phyloP scores from a whole-genome alignment of 768 basidiomycete species.

The Favolaschia claudopus region DNA sequence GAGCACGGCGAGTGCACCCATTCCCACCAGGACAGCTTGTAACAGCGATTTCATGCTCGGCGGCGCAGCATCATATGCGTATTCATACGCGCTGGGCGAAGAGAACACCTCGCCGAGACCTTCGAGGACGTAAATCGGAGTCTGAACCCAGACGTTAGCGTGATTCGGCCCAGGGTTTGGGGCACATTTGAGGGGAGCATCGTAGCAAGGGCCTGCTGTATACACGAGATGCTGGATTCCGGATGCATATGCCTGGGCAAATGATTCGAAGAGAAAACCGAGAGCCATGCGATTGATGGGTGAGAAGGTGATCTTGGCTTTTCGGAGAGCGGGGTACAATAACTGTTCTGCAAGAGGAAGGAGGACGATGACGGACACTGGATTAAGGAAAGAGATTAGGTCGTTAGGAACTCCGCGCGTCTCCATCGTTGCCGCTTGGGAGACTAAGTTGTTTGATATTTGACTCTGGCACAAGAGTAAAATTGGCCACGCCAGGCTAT shows the following conservation, averaged over 20 bases:
- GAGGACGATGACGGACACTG: constrained; percentile 8
- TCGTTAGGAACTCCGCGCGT: constrained; percentile 22
- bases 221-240: constrained; percentile 9
- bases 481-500: constrained; percentile 16
- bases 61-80: constrained; percentile 18
- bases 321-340: constrained; percentile 15
- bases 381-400: constrained; percentile 8
- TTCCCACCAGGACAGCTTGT: constrained; percentile 12
- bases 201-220: not conserved
- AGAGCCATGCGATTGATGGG: constrained; percentile 21
- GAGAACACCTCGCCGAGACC: constrained; percentile 24
- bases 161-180: not conserved
- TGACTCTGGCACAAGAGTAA: constrained; percentile 19
- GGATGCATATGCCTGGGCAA: constrained; percentile 14
- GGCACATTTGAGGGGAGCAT: constrained; percentile 4
- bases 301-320: constrained; percentile 14
- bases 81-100: constrained; percentile 16
- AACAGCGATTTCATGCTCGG: constrained; percentile 17
- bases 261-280: constrained; percentile 14
- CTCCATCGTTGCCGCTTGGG: constrained; percentile 18
- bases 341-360: constrained; percentile 9
- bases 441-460: constrained; percentile 12
- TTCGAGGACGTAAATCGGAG: constrained; percentile 19
- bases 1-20: constrained; percentile 13
- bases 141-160: constrained; percentile 10